Conservation (phyloP, 768 basidiomycete species). For the Candolleomyces efflorescens region DNA sequence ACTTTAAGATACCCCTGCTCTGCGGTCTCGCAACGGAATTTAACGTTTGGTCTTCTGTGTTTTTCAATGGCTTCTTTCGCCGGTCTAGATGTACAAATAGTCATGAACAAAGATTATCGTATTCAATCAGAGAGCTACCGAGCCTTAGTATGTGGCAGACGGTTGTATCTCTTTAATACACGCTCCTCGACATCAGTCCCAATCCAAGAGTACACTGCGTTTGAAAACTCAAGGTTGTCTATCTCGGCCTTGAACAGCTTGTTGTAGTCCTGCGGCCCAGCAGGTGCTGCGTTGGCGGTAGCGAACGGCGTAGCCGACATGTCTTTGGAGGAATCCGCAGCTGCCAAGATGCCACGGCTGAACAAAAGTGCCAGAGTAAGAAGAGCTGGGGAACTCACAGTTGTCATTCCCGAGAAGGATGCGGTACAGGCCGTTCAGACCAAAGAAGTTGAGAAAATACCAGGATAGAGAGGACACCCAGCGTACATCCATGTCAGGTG, state of each 20-base stretch:
- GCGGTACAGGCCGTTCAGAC: slow-evolving; percentile 91
- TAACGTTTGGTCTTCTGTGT: not conserved
- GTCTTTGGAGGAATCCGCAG: slow-evolving; percentile 75
- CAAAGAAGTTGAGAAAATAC: slow-evolving; percentile 99
- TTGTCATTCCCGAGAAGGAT: slow-evolving; percentile 90
- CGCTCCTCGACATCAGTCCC: slow-evolving; percentile 78
- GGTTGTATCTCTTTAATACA: slow-evolving; percentile 75
- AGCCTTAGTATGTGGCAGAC: slow-evolving; percentile 34
- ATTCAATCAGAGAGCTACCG: slow-evolving; percentile 14
- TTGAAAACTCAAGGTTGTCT: slow-evolving; percentile 90
- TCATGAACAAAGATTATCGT: not conserved
- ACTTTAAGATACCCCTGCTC: slow-evolving; percentile 5
- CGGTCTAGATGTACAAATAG: not conserved
- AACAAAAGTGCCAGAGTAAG: not conserved
- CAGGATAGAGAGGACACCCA: slow-evolving; percentile 99
- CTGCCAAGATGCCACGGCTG: slow-evolving; percentile 29
- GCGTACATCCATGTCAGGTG: slow-evolving; percentile 94
- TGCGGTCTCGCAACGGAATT: not conserved
- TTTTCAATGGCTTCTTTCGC: not conserved
- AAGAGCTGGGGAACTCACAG: slow-evolving; percentile 44
- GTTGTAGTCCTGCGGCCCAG: slow-evolving; percentile 75
- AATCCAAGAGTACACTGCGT: slow-evolving; percentile 81
- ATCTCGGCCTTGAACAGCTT: slow-evolving; percentile 90
- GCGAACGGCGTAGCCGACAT: slow-evolving; percentile 72
- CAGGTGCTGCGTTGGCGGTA: slow-evolving; percentile 38